phyloP scores from a whole-genome alignment of 1,284 basidiomycete genomes.

The Sporisorium graminicola region DNA sequence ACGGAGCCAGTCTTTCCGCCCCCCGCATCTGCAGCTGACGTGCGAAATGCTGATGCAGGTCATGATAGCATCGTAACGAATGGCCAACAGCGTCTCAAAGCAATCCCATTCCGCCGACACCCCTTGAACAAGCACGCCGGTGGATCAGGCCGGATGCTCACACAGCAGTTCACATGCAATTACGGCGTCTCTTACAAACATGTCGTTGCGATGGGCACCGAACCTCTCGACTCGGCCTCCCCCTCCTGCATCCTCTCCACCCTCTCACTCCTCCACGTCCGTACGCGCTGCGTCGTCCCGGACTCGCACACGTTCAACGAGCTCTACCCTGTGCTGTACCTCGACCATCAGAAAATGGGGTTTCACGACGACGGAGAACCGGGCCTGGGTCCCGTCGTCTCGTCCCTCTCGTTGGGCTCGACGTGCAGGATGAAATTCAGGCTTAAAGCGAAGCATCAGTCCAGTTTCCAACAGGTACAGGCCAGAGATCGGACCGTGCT shows the following conservation, averaged over 20 bases:
- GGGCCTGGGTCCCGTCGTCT: conserved; percentile 47
- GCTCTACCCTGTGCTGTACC: conserved; percentile 54
- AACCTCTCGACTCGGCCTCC: conserved; percentile 15
- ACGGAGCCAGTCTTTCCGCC: background rate
- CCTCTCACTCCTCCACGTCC: conserved; percentile 17
- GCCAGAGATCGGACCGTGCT: conserved; percentile 18
- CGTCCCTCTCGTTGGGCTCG: conserved; percentile 49
- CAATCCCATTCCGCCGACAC: conserved; percentile 46
- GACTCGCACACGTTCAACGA: conserved; percentile 46
- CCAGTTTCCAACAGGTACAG: background rate
- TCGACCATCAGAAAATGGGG: conserved; percentile 49
- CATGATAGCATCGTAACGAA: background rate
- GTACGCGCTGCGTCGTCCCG: conserved; percentile 12
- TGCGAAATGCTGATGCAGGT: background rate
- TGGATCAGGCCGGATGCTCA: conserved; percentile 33
- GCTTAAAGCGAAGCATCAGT: conserved; percentile 29
- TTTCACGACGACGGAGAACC: conserved; percentile 62
- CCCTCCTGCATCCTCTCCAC: conserved; percentile 23
- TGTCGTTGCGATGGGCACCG: conserved; percentile 44
- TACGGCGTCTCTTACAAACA: conserved; percentile 56
- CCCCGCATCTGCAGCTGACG: background rate
- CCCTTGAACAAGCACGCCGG: conserved; percentile 25
- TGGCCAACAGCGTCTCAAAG: background rate
- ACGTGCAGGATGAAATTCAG: conserved; percentile 53
- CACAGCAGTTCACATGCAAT: conserved; percentile 58